phyloP scores from a whole-genome alignment of 148 eudicot genomes.

The Fallopia convolvulus region DNA sequence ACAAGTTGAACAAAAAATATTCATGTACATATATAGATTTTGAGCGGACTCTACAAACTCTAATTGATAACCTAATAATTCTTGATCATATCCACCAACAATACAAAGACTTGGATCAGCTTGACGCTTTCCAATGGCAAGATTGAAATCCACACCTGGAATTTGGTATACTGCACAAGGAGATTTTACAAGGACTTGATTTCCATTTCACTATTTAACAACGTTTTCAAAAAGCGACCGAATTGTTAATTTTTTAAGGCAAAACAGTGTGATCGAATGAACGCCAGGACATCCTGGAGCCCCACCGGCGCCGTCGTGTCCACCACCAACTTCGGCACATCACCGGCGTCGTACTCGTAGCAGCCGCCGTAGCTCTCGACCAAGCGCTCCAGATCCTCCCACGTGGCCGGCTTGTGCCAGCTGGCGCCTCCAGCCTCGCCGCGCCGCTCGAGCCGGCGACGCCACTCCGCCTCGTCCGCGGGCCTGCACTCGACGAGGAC shows the following conservation, averaged over 20 bases:
- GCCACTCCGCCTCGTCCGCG: constrained; percentile 36
- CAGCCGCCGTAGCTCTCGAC: constrained; percentile 58
- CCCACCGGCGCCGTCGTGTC: constrained; percentile 50
- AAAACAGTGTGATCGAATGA: constrained; percentile 17
- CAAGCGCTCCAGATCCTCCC: constrained; percentile 54
- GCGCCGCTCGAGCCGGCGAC: constrained; percentile 29
- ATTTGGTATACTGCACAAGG: no score
- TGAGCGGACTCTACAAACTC: no score
- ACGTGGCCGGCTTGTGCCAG: constrained; percentile 73
- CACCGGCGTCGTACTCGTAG: constrained; percentile 56
- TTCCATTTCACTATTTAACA: background rate
- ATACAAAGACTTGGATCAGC: no score
- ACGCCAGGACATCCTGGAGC: constrained; percentile 26
- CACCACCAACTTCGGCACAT: constrained; percentile 50
- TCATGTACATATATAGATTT: no score
- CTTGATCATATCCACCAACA: no score
- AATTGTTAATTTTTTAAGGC: background rate
- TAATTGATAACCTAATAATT: no score
- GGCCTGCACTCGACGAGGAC: constrained; percentile 47
- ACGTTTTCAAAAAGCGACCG: background rate
- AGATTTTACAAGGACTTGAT: no score
- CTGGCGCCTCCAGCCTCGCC: constrained; percentile 19
- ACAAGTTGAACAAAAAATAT: no score
- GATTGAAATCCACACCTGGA: no score
- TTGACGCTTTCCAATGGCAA: no score